Evolutionary conservation across 768 basidiomycete species (phyloP).

Genomic region (Suillus brevipes): DNA sequence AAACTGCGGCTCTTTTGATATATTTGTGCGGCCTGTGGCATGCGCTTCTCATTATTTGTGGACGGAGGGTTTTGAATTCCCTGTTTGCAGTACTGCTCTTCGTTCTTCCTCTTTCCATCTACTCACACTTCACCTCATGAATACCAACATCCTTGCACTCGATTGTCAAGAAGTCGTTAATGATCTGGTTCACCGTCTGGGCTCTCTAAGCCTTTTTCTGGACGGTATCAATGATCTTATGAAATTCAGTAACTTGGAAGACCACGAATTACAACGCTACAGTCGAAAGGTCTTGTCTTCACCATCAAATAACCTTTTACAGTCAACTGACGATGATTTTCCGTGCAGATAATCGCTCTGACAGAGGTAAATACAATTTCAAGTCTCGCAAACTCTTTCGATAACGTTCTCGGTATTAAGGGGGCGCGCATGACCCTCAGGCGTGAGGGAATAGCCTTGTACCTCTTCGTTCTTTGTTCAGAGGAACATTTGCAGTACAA

Average conservation of each 20-base stretch:
- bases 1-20: neutral
- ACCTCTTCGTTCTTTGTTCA: constrained; percentile 49
- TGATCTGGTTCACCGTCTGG: constrained; percentile 29
- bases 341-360: constrained; percentile 45
- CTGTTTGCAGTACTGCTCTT: constrained; percentile 11
- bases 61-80: constrained; percentile 13
- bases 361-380: constrained; percentile 45
- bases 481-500: constrained; percentile 42
- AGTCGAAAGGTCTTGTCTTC: constrained; percentile 24
- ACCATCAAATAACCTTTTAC: constrained; percentile 4
- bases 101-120: constrained; percentile 8
- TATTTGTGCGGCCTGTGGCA: neutral
- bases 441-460: constrained; percentile 40
- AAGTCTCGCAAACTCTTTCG: neutral
- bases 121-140: neutral
- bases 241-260: constrained; percentile 16
- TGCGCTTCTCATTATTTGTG: neutral
- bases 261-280: constrained; percentile 24
- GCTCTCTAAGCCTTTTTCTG: constrained; percentile 31
- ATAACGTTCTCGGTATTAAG: constrained; percentile 29
- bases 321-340: constrained; percentile 3
- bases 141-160: constrained; percentile 14
- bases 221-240: constrained; percentile 28
- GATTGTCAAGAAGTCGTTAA: constrained; percentile 29
- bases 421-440: constrained; percentile 48